Percentiles rank a stretch among this genome's conserved stretches.
phyloP scores from a whole-genome alignment of 148 eudicot species.

The Vaccinium corymbosum region DNA sequence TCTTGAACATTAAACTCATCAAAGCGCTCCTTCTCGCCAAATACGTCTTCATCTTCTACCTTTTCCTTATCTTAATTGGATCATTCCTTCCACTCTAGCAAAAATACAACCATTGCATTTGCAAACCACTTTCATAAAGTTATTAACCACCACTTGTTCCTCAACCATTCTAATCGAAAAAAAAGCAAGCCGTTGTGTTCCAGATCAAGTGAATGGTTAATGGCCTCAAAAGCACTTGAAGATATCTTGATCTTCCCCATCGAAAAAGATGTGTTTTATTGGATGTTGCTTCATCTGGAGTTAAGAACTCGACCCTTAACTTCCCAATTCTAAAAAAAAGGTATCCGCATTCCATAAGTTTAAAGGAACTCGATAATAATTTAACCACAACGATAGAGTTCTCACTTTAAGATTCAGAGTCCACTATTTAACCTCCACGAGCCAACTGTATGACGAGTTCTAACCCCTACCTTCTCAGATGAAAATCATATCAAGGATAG shows the following conservation, averaged over 20 bases:
- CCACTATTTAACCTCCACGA: neutral
- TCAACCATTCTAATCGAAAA: neutral
- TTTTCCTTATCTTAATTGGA: too few species aligned
- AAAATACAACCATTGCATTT: too few species aligned
- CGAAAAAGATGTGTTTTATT: neutral
- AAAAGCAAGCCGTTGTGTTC: neutral
- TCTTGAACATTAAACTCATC: too few species aligned
- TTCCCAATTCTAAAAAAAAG: neutral
- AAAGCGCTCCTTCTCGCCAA: too few species aligned
- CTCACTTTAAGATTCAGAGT: neutral
- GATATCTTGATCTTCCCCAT: neutral
- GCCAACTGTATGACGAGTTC: neutral
- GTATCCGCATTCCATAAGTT: neutral
- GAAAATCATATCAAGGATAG: neutral
- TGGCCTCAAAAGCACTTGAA: neutral
- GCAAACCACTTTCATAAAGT: neutral
- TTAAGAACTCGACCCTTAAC: neutral
- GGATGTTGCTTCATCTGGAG: neutral
- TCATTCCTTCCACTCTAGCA: too few species aligned
- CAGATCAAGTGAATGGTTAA: neutral
- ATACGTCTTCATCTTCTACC: too few species aligned
- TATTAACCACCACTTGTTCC: neutral
- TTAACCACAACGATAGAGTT: neutral
- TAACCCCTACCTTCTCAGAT: too few species aligned
- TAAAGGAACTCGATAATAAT: neutral